Evolutionary conservation across 2,329 filamentous ascomycete genomes (phyloP).

Genomic region (Stenocarpella maydis): DNA sequence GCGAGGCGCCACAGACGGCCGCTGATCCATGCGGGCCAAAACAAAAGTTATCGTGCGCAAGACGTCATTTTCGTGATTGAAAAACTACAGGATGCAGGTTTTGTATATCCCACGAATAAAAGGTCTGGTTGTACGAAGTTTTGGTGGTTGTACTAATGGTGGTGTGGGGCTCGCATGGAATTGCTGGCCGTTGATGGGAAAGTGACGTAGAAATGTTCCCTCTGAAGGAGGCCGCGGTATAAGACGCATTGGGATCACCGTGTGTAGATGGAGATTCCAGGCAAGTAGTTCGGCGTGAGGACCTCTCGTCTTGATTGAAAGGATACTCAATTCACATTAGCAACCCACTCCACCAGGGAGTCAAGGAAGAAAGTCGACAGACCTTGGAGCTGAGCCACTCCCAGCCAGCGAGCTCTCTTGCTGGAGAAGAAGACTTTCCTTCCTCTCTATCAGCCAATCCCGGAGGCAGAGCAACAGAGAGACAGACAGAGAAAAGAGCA

Average conservation of each 20-base stretch:
- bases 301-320: background rate
- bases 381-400: background rate
- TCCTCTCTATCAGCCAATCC: background rate
- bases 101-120: background rate
- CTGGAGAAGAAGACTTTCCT: background rate
- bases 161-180: background rate
- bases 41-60: background rate
- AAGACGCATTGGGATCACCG: background rate
- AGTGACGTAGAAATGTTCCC: background rate
- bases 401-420: too few relatives aligned
- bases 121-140: background rate
- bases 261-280: background rate
- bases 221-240: background rate
- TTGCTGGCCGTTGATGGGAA: background rate
- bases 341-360: background rate
- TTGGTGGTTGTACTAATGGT: background rate
- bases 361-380: background rate
- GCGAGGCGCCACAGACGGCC: background rate
- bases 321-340: background rate
- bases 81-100: background rate
- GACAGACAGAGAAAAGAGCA: background rate
- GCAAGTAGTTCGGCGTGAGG: background rate
- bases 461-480: background rate
- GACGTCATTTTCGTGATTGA: background rate
- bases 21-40: background rate